Evolutionary conservation across 176 grass and related monocot genomes (phyloP).

Genomic region (Carex kokanica): DNA sequence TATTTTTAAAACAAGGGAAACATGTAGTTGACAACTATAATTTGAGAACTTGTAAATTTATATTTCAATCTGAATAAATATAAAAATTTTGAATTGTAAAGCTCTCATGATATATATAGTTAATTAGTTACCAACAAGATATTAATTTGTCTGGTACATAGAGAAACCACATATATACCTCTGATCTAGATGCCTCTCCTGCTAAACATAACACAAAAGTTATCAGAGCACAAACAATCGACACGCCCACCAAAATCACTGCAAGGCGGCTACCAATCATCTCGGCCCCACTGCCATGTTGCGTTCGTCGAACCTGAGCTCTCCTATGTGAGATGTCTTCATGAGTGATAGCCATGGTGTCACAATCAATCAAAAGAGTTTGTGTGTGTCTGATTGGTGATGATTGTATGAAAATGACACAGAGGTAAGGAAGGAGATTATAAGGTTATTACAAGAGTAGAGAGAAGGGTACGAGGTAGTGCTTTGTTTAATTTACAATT

Average conservation of each 20-base stretch:
- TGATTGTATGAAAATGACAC: slow-evolving; percentile 3
- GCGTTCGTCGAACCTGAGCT: slow-evolving; percentile 36
- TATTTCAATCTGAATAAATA: no score
- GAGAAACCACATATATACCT: slow-evolving; percentile 30
- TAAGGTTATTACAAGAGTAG: slow-evolving; percentile 35
- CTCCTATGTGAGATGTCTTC: slow-evolving; percentile 63
- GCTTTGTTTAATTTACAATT: slow-evolving; percentile 15
- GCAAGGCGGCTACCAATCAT: slow-evolving; percentile 43
- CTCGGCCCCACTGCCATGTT: neutral
- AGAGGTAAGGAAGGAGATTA: slow-evolving; percentile 24
- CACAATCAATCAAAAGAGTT: neutral
- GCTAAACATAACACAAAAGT: slow-evolving; percentile 86
- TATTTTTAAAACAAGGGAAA: neutral
- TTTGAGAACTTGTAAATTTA: neutral
- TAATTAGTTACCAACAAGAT: no score
- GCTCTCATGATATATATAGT: no score
- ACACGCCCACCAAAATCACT: slow-evolving; percentile 60
- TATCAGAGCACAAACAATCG: slow-evolving; percentile 64
- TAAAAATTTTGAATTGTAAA: no score
- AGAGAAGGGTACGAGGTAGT: neutral
- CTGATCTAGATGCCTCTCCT: slow-evolving; percentile 66
- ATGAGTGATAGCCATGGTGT: slow-evolving; percentile 66
- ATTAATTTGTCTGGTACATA: no score
- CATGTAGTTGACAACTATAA: neutral
- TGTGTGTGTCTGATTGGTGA: slow-evolving; percentile 11